These are phyloP conservation scores for Podaxis sp. DNA, from an alignment of 768 basidiomycete species.

Conservation along the genomic window DNA sequence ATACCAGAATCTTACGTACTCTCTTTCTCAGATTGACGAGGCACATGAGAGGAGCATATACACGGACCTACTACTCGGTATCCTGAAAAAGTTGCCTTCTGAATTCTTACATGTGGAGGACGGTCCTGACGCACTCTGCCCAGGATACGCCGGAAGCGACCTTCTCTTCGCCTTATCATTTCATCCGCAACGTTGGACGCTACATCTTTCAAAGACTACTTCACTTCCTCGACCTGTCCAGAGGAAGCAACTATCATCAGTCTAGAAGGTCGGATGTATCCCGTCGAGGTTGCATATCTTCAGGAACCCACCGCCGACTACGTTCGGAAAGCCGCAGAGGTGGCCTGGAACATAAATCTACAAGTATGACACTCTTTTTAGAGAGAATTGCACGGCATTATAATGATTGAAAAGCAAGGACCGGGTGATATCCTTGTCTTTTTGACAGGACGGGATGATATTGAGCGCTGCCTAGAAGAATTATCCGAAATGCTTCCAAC, in stretches of 20 bases:
- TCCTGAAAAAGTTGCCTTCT: slow-evolving; percentile 80
- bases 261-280: slow-evolving; percentile 92
- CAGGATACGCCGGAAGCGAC: slow-evolving; percentile 90
- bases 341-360: slow-evolving; percentile 77
- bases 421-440: slow-evolving; percentile 92
- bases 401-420: slow-evolving; percentile 52
- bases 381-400: background rate
- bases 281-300: slow-evolving; percentile 91
- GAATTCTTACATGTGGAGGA: background rate
- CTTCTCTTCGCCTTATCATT: slow-evolving; percentile 85
- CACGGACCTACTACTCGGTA: slow-evolving; percentile 88
- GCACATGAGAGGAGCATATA: slow-evolving; percentile 97
- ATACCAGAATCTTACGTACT: slow-evolving; percentile 6
- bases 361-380: slow-evolving; percentile 48
- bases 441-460: slow-evolving; percentile 94
- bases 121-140: background rate
- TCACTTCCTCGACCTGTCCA: slow-evolving; percentile 58
- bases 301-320: slow-evolving; percentile 79
- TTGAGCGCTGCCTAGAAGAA: slow-evolving; percentile 82
- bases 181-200: slow-evolving; percentile 98
- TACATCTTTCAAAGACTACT: slow-evolving; percentile 84
- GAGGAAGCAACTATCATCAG: slow-evolving; percentile 83
- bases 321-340: slow-evolving; percentile 75
- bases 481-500: slow-evolving; percentile 75
- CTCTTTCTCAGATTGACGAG: slow-evolving; percentile 77